Base-by-base conservation (phyloP, 2,329 filamentous ascomycete species). In the Capronia coronata region DNA sequence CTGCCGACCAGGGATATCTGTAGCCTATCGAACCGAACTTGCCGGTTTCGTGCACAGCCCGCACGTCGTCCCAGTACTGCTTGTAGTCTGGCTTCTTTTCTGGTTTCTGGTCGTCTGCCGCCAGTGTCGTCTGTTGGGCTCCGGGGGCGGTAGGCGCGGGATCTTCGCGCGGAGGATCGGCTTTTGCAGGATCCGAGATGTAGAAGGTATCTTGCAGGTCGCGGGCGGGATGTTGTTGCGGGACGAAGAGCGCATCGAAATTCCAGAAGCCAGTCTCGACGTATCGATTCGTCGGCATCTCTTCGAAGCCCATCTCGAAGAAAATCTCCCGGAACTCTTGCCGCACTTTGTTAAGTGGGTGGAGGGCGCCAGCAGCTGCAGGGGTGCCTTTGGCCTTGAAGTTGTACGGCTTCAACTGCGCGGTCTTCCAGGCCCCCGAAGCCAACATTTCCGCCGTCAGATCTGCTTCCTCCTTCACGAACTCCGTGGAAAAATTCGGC, bases 201-300 rank as follows among this genome's bases (percentile, higher is more conserved):
- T 96, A 98, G 75, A 97, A 97, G 49, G 93, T 97, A 65, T 98
- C 93, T 76, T 98, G 93, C 59, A 96, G 77, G 68, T 98, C 93
- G 66, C 93, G 87, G 52, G 93, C 93, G 44, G 93, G 93, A 69
- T 98, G 93, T 76, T 98, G 93, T 72, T 94, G 93, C 23, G 91
- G 91, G 46, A 97, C 91, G 69, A 91, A 96, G 56, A 98, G 87
- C 19, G 90, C 83, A 65, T 97, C 91, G 69, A 97, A 97, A 71
- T 97, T 97, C 89, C 93, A 98, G 82, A 97, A 96, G 40, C 91
- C 90, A 10, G 90, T 91, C 72, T 98, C 93, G 56, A 97, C 90
- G 67, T 84, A 96, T 67, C 87, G 82, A 71, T 86, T 85, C 43
- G 91, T 96, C 11, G 90, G 87, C 93, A 98, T 97, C 75, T 98